A percentile compares a stretch with the other conserved stretches of the same genome.
Evolutionary conservation across 148 eudicot genomes (phyloP).

Genomic region (Rheum nobile): DNA sequence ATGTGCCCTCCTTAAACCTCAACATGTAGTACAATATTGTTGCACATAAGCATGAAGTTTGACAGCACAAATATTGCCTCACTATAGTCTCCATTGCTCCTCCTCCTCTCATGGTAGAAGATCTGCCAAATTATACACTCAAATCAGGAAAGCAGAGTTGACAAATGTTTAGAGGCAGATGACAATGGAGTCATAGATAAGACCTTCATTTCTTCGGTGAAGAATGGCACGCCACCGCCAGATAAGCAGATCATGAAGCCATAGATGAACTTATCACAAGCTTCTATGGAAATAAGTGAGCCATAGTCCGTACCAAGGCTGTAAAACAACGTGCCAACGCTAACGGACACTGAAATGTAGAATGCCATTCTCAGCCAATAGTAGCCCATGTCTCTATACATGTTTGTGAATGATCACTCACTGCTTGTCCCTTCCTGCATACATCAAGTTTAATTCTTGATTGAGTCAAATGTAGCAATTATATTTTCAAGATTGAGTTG

Average conservation of each 20-base stretch:
- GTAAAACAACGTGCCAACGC: background rate
- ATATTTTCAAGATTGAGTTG: background rate
- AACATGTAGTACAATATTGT: slow-evolving; percentile 6
- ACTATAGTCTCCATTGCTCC: background rate
- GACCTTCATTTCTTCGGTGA: slow-evolving; percentile 9
- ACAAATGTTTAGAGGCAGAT: too few relatives aligned
- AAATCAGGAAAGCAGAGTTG: too few relatives aligned
- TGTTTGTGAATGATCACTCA: slow-evolving; percentile 8
- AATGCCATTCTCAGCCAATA: slow-evolving; percentile 6
- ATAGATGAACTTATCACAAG: slow-evolving; percentile 8
- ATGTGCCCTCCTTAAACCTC: background rate
- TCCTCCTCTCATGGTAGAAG: background rate
- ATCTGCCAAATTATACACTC: background rate
- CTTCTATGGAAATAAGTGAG: background rate
- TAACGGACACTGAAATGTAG: background rate
- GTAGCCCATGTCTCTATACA: slow-evolving; percentile 9
- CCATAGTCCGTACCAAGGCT: background rate
- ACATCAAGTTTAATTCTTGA: background rate
- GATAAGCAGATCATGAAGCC: slow-evolving; percentile 10
- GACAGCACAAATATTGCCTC: slow-evolving; percentile 5
- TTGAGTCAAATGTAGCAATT: background rate
- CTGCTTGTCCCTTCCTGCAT: background rate
- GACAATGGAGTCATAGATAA: too few relatives aligned
- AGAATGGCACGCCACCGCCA: background rate
- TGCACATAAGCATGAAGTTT: background rate